Percentiles rank a stretch among this genome's conserved stretches.
Conservation (phyloP, 192 early-diverging fungal genomes). For the Podila clonocystis region DNA sequence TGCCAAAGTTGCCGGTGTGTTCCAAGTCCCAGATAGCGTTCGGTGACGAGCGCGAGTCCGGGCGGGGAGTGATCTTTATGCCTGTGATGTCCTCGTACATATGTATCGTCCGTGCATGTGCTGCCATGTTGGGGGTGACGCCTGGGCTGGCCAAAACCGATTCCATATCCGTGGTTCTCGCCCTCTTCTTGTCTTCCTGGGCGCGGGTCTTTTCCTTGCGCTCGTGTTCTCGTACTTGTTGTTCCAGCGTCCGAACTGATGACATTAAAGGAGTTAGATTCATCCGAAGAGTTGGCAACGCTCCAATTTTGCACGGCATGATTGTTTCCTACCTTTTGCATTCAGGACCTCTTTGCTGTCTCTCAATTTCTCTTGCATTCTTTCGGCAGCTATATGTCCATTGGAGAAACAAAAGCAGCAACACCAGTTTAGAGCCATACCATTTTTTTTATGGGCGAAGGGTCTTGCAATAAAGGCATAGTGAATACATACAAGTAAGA, state of each 20-base stretch:
- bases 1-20: conserved; percentile 28
- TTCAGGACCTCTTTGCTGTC: conserved; percentile 26
- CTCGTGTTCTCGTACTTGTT: conserved; percentile 28
- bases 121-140: conserved; percentile 14
- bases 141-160: conserved; percentile 27
- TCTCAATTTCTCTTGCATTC: conserved; percentile 27
- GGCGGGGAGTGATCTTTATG: conserved; percentile 21
- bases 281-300: not conserved
- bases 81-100: conserved; percentile 32
- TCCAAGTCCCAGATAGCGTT: conserved; percentile 36
- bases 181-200: conserved; percentile 21
- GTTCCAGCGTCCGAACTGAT: conserved; percentile 37
- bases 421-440: not conserved
- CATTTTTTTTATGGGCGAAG: not conserved
- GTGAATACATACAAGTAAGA: conserved; percentile 25
- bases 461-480: not conserved
- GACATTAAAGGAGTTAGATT: not conserved
- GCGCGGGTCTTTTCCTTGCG: conserved; percentile 15
- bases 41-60: conserved; percentile 12
- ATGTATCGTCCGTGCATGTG: conserved; percentile 13
- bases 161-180: conserved; percentile 20
- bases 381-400: conserved; percentile 20
- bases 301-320: not conserved
- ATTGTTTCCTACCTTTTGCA: conserved; percentile 25
- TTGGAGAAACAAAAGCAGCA: not conserved